Evolutionary conservation across 208 protist genomes (phyloP).

Genomic region (Entamoeba dispar): DNA sequence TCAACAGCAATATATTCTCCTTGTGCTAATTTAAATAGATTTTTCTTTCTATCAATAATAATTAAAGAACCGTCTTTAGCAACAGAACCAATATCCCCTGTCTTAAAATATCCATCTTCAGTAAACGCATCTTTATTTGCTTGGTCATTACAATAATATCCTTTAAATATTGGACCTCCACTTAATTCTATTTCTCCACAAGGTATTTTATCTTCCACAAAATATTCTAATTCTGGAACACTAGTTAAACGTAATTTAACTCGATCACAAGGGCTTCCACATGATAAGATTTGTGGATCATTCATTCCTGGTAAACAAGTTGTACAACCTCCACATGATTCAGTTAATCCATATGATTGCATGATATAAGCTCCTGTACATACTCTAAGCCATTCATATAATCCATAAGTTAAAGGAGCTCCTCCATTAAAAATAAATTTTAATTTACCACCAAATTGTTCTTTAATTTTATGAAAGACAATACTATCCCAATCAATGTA

Average conservation of each 20-base stretch:
- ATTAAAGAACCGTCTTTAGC: neutral
- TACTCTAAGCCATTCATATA: neutral
- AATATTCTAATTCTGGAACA: slow-evolving; percentile 12
- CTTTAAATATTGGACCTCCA: slow-evolving; percentile 15
- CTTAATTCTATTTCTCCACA: slow-evolving; percentile 10
- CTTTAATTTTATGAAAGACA: neutral
- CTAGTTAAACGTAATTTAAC: neutral
- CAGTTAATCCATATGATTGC: neutral
- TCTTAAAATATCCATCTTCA: slow-evolving; percentile 21
- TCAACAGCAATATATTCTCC: slow-evolving; percentile 16
- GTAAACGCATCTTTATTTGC: slow-evolving; percentile 4
- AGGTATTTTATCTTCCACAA: neutral
- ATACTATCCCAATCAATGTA: neutral
- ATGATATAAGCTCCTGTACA: neutral
- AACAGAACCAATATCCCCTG: slow-evolving; percentile 17
- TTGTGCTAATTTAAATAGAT: slow-evolving; percentile 17
- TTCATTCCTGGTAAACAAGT: neutral
- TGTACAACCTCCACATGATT: neutral
- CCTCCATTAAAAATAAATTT: neutral
- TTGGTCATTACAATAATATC: neutral
- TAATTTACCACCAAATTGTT: neutral
- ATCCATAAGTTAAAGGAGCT: neutral
- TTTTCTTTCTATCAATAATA: slow-evolving; percentile 15
- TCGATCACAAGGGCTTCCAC: neutral
- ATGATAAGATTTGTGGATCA: neutral